Evolutionary conservation across 306 rosid genomes (phyloP), one percentile per base, ranked within the genome.

Genomic region (Cicer arietinum): DNA sequence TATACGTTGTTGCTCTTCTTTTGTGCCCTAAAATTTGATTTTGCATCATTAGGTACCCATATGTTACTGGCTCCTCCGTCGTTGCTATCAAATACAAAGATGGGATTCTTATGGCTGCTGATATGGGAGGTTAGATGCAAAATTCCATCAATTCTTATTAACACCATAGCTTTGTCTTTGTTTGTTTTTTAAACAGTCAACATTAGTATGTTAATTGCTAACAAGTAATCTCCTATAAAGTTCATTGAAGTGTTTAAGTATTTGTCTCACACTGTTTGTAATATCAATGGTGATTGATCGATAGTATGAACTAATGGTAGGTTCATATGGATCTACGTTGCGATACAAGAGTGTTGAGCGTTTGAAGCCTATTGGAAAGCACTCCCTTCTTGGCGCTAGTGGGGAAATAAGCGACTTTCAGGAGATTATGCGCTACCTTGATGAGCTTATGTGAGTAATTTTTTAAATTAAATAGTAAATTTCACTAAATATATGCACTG

Each of bases 341-440:
- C 89, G 99, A 51, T 92, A 92, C 83, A 94, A 94, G 89, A 92
- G 92, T 50, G 85, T 94, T 58, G 97, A 89, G 69, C 87, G 99
- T 47, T 62, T 94, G 80, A 94, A 91, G 87, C 86, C 93, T 16
- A 61, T 92, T 66, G 97, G 97, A 75, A 94, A 94, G 37, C 97
- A 92, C 85, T 87, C 96, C 71, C 91, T 94, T 68, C 89, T 94
- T 11, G 96, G 97, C 39, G 99, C 92, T 60, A 94, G 95, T 43
- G 99, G 99, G 68, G 99, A 94, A 86, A 82, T 94, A 61, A 94
- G 99, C 83, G 99, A 94, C 54, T 94, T 91, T 78, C 99, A 92
- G 86, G 94, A 92, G 88, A 80, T 92, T 46, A 56, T 90, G 50
- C 87, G 84, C 50, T 80, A 85, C 68, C 97, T 94, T 40, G 97